Conservation (phyloP, 345 rosid genomes). For the Erucastrum elatum region DNA sequence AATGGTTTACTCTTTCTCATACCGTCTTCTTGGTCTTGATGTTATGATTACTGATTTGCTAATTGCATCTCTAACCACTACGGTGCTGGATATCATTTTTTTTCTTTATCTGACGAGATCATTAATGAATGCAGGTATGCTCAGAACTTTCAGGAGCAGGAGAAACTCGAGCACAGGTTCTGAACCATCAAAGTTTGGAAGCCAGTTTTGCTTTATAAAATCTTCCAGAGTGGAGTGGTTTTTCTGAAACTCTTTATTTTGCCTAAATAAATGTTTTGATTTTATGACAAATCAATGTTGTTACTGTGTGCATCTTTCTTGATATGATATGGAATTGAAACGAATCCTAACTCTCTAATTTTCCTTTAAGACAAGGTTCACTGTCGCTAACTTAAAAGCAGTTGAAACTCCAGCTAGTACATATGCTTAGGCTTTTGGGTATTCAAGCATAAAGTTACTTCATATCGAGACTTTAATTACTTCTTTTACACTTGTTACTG, state of each 20-base stretch:
- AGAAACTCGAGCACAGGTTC: slow-evolving; percentile 62
- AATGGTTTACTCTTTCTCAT: too few species aligned
- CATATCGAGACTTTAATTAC: background rate
- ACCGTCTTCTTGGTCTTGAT: too few species aligned
- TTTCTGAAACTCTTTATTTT: slow-evolving; percentile 11
- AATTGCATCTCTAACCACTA: too few species aligned
- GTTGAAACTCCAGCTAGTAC: background rate
- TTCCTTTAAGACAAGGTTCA: background rate
- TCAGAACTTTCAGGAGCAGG: slow-evolving; percentile 53
- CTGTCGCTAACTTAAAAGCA: background rate
- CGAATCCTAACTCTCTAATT: background rate
- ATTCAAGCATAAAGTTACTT: background rate
- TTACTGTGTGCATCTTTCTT: slow-evolving; percentile 11
- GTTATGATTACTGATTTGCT: too few species aligned
- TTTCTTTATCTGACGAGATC: too few species aligned
- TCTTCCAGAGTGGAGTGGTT: slow-evolving; percentile 10
- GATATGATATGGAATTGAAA: background rate
- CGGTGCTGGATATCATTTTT: too few species aligned
- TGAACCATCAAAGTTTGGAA: slow-evolving; percentile 26
- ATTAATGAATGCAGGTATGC: slow-evolving; percentile 52
- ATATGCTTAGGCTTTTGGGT: background rate
- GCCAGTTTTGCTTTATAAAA: background rate
- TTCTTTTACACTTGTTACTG: background rate
- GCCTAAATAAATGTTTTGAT: slow-evolving; percentile 24
- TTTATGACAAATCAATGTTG: slow-evolving; percentile 5